Evolutionary conservation across 495 filamentous ascomycete species (phyloP), one percentile per base, ranked within the genome.

Genomic region (Trichoderma parareesei): DNA sequence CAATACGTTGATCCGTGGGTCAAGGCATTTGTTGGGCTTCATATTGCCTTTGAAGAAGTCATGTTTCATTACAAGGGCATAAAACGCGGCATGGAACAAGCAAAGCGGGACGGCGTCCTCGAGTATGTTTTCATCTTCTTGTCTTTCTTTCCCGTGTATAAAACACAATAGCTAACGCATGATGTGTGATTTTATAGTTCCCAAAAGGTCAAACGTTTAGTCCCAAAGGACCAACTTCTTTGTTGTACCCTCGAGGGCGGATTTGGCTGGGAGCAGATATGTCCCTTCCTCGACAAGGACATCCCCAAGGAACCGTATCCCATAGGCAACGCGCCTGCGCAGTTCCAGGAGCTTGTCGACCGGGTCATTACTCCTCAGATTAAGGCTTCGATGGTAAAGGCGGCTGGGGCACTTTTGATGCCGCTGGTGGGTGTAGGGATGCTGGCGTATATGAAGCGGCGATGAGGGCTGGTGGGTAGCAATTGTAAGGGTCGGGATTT

Each of bases 241-340:
- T 60, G 72, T 20, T 63, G 71, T 38, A 69, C 69, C 35, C 49
- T 74, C 2, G 66, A 71, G 41, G 65, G 70, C 20, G 67, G 70
- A 2, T 63, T 75, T 35, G 72, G 66, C 14, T 76, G 72, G 75
- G 72, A 71, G 44, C 60, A 70, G 42, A 69, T 75, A 38, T 76
- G 73, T 38, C 65, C 67, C 5, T 77, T 77, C 60, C 66, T 75
- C 7, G 68, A 66, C 4, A 64, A 68, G 37, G 69, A 70, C 8
- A 67, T 70, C n/a, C 74, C 73, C 11, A 61, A 65, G 40, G 49
- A 46, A 38, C 70, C 68, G 1, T 73, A 72, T 64, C 73, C 72
- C 42, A 64, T 65, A 42, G 65, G 65, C 43, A 74, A 76, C 35
- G 71, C 69, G 14, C 66, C 67, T 5, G 63, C 64, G 6, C 60